Percentiles rank a stretch among this genome's conserved stretches.
phyloP scores from a whole-genome alignment of 257 asterid species.

The Rehmannia glutinosa region DNA sequence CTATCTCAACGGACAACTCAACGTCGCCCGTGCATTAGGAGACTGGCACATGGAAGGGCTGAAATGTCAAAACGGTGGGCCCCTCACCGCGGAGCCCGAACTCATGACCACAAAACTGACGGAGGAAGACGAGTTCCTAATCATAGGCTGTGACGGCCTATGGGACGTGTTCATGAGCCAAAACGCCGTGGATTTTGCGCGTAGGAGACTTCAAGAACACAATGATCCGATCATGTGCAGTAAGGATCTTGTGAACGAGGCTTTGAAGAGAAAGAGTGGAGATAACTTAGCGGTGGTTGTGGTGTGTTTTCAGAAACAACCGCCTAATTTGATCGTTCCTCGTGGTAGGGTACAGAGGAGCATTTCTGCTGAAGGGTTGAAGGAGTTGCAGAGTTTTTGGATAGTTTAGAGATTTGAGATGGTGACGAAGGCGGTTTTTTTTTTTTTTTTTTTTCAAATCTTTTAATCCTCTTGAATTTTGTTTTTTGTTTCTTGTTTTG shows the following conservation, averaged over 20 bases:
- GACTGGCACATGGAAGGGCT: constrained; percentile 96
- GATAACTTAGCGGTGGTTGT: constrained; percentile 83
- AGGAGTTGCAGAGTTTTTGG: constrained; percentile 83
- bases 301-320: constrained; percentile 70
- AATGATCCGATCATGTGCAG: constrained; percentile 75
- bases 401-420: constrained; percentile 53
- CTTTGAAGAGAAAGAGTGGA: constrained; percentile 80
- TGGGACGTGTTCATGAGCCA: constrained; percentile 98
- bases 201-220: constrained; percentile 85
- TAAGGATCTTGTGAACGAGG: constrained; percentile 83
- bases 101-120: constrained; percentile 66
- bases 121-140: constrained; percentile 84
- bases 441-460: not conserved
- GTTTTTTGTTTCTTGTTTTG: too few relatives aligned
- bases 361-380: constrained; percentile 90
- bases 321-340: constrained; percentile 68
- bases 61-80: constrained; percentile 66
- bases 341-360: constrained; percentile 89
- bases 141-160: constrained; percentile 88
- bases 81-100: constrained; percentile 95
- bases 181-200: constrained; percentile 95
- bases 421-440: constrained; percentile 18
- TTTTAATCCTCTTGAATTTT: too few relatives aligned
- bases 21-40: constrained; percentile 93
- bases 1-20: constrained; percentile 89